Conservation (phyloP, 1,284 basidiomycete genomes). For the Termitomyces sp. region DNA sequence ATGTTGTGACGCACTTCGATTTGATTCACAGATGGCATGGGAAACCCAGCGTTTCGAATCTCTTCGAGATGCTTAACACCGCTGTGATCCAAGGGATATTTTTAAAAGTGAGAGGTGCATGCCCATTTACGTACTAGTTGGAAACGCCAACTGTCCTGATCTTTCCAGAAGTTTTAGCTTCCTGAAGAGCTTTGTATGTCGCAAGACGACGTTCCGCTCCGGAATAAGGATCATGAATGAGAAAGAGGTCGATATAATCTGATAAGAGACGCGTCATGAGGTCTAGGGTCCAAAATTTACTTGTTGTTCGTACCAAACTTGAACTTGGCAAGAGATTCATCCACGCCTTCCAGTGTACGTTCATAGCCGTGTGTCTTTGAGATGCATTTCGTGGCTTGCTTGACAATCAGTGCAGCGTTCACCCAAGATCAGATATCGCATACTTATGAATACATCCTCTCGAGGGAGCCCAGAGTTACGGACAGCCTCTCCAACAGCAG, state of each 20-base stretch:
- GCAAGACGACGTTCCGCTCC: constrained; percentile 54
- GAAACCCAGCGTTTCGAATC: constrained; percentile 55
- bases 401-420: not conserved
- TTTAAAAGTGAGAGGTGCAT: not conserved
- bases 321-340: constrained; percentile 52
- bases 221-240: constrained; percentile 71
- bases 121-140: constrained; percentile 56
- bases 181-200: constrained; percentile 61
- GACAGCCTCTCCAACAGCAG: constrained; percentile 55
- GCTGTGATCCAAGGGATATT: constrained; percentile 31
- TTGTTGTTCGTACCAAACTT: constrained; percentile 41
- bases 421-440: constrained; percentile 15
- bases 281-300: not conserved
- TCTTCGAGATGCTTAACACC: constrained; percentile 76
- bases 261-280: constrained; percentile 1
- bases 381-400: constrained; percentile 57
- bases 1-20: constrained; percentile 52
- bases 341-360: constrained; percentile 49
- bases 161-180: constrained; percentile 59
- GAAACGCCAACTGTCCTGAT: constrained; percentile 72
- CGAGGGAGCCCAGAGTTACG: constrained; percentile 47
- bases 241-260: constrained; percentile 75
- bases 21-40: constrained; percentile 77
- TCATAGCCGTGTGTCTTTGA: constrained; percentile 55
- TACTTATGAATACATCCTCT: constrained; percentile 67